phyloP scores from a whole-genome alignment of 2,329 filamentous ascomycete species.

The Xylaria sp. region DNA sequence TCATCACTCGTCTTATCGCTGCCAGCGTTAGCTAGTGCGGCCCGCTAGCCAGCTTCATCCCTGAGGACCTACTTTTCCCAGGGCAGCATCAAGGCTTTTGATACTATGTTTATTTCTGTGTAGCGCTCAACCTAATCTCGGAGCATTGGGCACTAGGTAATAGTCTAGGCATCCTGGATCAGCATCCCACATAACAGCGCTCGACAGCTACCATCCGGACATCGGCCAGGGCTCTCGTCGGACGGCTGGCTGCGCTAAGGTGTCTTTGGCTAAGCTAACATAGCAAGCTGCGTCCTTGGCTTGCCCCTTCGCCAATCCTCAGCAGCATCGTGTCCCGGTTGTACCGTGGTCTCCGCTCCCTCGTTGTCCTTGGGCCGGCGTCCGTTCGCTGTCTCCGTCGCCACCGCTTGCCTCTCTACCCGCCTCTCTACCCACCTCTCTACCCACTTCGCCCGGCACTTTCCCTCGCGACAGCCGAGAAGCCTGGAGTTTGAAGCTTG shows the following conservation, averaged over 20 bases:
- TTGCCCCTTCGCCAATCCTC: slow-evolving; percentile 22
- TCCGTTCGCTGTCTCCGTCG: slow-evolving; percentile 16
- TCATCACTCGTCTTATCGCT: slow-evolving; percentile 18
- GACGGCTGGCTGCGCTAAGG: slow-evolving; percentile 28
- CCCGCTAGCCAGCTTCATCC: neutral
- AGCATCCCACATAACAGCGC: slow-evolving; percentile 4
- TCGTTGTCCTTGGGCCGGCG: slow-evolving; percentile 12
- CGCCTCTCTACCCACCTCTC: slow-evolving; percentile 3
- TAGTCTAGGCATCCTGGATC: slow-evolving; percentile 16
- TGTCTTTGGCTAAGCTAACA: slow-evolving; percentile 12
- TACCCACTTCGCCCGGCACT: slow-evolving; percentile 2
- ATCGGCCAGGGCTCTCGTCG: slow-evolving; percentile 25
- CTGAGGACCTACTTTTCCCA: neutral
- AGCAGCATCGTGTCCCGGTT: slow-evolving; percentile 27
- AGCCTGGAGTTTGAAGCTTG: no score
- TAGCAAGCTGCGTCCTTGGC: slow-evolving; percentile 26
- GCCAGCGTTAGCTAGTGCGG: slow-evolving; percentile 7
- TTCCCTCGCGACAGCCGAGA: slow-evolving; percentile 19
- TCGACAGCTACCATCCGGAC: neutral
- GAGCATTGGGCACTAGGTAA: slow-evolving; percentile 1
- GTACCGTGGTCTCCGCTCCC: slow-evolving; percentile 3
- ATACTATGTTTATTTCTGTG: slow-evolving; percentile 10
- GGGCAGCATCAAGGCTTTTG: neutral
- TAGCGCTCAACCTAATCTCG: slow-evolving; percentile 1
- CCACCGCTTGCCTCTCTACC: slow-evolving; percentile 22